phyloP scores from a whole-genome alignment of 306 rosid species.

The Glycine tomentella region DNA sequence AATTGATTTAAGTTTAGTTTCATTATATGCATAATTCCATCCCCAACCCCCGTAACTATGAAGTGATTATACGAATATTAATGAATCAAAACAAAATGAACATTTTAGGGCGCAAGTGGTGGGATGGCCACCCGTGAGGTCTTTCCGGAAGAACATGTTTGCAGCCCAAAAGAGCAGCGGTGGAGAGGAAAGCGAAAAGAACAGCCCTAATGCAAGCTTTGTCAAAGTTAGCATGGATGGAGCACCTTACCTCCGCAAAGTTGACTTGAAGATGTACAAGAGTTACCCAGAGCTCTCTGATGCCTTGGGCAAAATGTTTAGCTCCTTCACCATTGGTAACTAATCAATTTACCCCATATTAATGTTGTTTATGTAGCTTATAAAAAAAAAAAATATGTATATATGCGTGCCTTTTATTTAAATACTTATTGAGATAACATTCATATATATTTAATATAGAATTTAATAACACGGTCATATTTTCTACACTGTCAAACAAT shows the following conservation, averaged over 20 bases:
- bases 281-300: slow-evolving; percentile 77
- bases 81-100: background rate
- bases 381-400: background rate
- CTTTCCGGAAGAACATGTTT: slow-evolving; percentile 75
- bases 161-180: slow-evolving; percentile 56
- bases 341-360: background rate
- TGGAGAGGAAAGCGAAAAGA: slow-evolving; percentile 59
- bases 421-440: background rate
- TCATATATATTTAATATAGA: too few species aligned
- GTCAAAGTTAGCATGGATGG: slow-evolving; percentile 98
- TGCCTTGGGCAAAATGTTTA: slow-evolving; percentile 86
- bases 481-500: too few species aligned
- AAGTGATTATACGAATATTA: background rate
- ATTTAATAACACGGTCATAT: too few species aligned
- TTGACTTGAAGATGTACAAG: slow-evolving; percentile 72
- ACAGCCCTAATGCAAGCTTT: slow-evolving; percentile 49
- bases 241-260: slow-evolving; percentile 95
- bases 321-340: slow-evolving; percentile 77
- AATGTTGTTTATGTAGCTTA: background rate
- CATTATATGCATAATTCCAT: background rate
- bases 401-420: background rate
- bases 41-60: background rate
- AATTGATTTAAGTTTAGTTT: background rate
- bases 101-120: slow-evolving; percentile 80
- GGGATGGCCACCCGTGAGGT: slow-evolving; percentile 98